Base-by-base conservation (phyloP, 495 filamentous ascomycete genomes). In the Penicillium lividum region DNA sequence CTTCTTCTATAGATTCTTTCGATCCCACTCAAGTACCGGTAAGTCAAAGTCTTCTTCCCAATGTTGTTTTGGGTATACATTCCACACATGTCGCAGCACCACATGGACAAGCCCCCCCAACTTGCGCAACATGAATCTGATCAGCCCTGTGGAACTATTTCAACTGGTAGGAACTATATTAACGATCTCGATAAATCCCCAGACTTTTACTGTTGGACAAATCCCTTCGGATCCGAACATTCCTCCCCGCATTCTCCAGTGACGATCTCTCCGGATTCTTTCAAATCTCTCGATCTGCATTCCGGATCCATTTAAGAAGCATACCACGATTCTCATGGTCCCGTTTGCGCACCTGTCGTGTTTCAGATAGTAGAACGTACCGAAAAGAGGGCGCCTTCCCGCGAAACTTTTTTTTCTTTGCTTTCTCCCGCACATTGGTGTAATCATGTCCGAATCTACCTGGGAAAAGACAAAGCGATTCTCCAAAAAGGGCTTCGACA, bases 401-500 rank as follows among this genome's bases (percentile, higher is more conserved):
- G 13, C 36, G 13, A 31, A 25, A 28, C 10, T 50, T 38, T 54
- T 54, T 13, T 6, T 2, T 13, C n/a, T 47, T 57, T 48, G 34
- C 50, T 16, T 36, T 42, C 51, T 7, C 44, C 11, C 18, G n/a
- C n/a, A 45, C 43, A 53, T 40, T 29, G 51, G 42, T 11, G 28
- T 47, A 61, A 61, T 48, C 54, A 76, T 76, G 75, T 54, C 74
- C 57, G 61, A 66, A 57, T 61, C 59, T 5, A 43, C 65, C 0
- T 78, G 76, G 76, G 67, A 75, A 54, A 73, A 68, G 54, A 79
- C 76, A 9, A 75, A 75, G 49, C 71, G 74, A 29, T 71, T 66
- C 16, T 77, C 74, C 27, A 83, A 83, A 58, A 79, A 80, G 56
- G 80, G 80, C 46, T 83, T 82, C 63, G 79, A 82, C 54, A 82